phyloP scores from a whole-genome alignment of 192 early-diverging fungal genomes.

The Chytriomyces hyalinus region DNA sequence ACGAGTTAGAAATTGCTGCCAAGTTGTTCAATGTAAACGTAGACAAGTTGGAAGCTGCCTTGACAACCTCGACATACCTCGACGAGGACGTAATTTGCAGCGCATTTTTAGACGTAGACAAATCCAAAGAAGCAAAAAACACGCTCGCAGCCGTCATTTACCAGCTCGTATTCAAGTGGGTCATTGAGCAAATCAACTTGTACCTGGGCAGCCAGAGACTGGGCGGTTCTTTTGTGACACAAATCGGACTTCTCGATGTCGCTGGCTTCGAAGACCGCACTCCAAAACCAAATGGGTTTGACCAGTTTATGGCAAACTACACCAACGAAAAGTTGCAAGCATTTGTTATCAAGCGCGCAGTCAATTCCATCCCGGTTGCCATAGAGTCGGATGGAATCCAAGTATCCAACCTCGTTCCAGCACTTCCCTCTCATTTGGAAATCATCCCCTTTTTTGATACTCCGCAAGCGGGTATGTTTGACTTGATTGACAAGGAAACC shows the following conservation, averaged over 20 bases:
- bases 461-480: constrained; percentile 73
- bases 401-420: not conserved
- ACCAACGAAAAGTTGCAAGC: constrained; percentile 87
- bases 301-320: constrained; percentile 78
- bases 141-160: constrained; percentile 78
- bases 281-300: constrained; percentile 62
- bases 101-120: constrained; percentile 75
- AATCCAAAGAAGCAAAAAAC: constrained; percentile 77
- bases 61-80: constrained; percentile 82
- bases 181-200: constrained; percentile 86
- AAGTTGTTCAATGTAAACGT: constrained; percentile 80
- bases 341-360: constrained; percentile 72
- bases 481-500: constrained; percentile 72
- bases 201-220: constrained; percentile 62
- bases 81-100: constrained; percentile 84
- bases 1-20: constrained; percentile 76
- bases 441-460: constrained; percentile 77
- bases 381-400: constrained; percentile 64
- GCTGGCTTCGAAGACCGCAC: constrained; percentile 70
- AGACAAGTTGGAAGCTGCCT: constrained; percentile 71
- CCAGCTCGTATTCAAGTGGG: constrained; percentile 73
- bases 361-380: constrained; percentile 69
- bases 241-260: constrained; percentile 86
- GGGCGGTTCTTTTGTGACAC: constrained; percentile 62
- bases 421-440: constrained; percentile 36